Percentiles rank a stretch among this genome's conserved stretches.
phyloP scores from a whole-genome alignment of 2,329 filamentous ascomycete genomes.

The Colletotrichum somersetense region DNA sequence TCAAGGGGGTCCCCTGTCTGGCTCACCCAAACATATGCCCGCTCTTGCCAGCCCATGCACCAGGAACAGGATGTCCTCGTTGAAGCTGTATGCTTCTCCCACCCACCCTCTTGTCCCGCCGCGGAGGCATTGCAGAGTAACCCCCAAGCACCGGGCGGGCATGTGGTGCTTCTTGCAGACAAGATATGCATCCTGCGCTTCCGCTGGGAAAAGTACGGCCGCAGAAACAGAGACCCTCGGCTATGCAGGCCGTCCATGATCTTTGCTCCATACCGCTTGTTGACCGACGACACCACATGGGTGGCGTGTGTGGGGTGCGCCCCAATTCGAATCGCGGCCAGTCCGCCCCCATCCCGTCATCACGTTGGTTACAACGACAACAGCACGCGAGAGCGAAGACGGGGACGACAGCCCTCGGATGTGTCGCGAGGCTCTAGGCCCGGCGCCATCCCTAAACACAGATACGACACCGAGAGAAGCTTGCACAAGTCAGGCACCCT shows the following conservation, averaged over 20 bases:
- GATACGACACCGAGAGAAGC: not conserved
- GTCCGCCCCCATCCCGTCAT: slow-evolving; percentile 3
- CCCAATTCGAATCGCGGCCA: slow-evolving; percentile 12
- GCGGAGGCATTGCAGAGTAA: slow-evolving; percentile 29
- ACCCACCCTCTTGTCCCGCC: slow-evolving; percentile 10
- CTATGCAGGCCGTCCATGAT: slow-evolving; percentile 50
- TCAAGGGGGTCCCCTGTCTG: slow-evolving; percentile 34
- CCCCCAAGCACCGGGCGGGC: slow-evolving; percentile 11
- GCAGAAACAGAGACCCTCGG: slow-evolving; percentile 55
- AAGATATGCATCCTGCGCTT: slow-evolving; percentile 42
- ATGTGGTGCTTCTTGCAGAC: slow-evolving; percentile 36
- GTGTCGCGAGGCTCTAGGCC: slow-evolving; percentile 7
- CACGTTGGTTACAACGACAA: slow-evolving; percentile 7
- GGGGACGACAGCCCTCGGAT: not conserved
- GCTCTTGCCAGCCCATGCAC: slow-evolving; percentile 36
- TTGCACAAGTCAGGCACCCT: slow-evolving; percentile 1
- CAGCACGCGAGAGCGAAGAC: slow-evolving; percentile 2
- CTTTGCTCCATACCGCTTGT: slow-evolving; percentile 19
- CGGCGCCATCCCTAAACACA: not conserved
- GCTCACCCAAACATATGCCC: slow-evolving; percentile 29
- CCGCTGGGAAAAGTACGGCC: slow-evolving; percentile 44
- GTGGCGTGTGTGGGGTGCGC: slow-evolving; percentile 38
- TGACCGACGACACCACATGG: slow-evolving; percentile 36
- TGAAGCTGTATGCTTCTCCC: slow-evolving; percentile 28
- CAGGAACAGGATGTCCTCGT: slow-evolving; percentile 21